Evolutionary conservation across 208 protist species (phyloP).

Genomic region (Leishmania turanica): DNA sequence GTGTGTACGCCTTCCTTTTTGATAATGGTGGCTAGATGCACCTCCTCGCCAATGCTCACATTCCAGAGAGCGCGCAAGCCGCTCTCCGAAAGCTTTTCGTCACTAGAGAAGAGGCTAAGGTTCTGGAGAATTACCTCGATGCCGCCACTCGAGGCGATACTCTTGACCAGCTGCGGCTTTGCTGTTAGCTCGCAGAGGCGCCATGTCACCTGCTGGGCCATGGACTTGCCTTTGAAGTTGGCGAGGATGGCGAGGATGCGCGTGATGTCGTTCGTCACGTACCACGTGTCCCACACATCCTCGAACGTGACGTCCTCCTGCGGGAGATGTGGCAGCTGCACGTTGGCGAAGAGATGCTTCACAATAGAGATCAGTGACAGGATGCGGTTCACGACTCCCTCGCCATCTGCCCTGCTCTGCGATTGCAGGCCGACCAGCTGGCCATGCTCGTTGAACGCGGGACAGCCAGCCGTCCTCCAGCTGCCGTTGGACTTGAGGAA

Average conservation of each 20-base stretch:
- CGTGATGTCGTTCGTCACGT: conserved; percentile 70
- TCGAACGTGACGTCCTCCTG: conserved; percentile 55
- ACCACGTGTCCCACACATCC: conserved; percentile 92
- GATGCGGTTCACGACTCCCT: conserved; percentile 82
- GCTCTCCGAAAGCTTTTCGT: conserved; percentile 50
- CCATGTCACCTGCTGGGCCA: conserved; percentile 57
- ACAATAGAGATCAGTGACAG: conserved; percentile 86
- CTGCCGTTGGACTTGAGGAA: conserved; percentile 79
- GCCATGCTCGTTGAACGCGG: conserved; percentile 86
- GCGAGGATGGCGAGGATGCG: conserved; percentile 73
- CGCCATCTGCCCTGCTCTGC: conserved; percentile 62
- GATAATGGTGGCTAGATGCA: conserved; percentile 42
- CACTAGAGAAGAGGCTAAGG: conserved; percentile 55
- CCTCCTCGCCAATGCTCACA: conserved; percentile 66
- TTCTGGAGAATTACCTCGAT: conserved; percentile 65
- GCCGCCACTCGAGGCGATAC: conserved; percentile 55
- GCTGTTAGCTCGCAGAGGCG: conserved; percentile 73
- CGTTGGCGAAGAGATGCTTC: conserved; percentile 90
- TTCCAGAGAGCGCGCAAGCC: conserved; percentile 86
- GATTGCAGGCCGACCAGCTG: conserved; percentile 87
- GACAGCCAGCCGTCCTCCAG: conserved; percentile 75
- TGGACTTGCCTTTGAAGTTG: conserved; percentile 74
- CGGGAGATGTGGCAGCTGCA: conserved; percentile 72
- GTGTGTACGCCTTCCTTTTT: conserved; percentile 46
- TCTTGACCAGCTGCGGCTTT: conserved; percentile 47